Evolutionary conservation across 805 yeast genomes (phyloP).

Genomic region (Metschnikowia colocasiae): DNA sequence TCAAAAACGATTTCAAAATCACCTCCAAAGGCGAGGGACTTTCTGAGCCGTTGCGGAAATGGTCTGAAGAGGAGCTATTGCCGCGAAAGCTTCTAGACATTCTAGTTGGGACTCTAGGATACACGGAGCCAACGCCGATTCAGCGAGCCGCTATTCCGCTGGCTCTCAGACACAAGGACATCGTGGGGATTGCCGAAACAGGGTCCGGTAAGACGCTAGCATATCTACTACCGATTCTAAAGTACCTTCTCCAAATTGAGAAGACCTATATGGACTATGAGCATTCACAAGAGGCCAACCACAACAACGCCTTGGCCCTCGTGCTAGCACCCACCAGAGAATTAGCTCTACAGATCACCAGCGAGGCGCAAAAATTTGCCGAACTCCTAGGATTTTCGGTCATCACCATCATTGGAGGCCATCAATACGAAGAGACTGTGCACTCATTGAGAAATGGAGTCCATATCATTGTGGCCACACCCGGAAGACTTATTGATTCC

Average conservation of each 20-base stretch:
- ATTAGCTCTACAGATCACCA: conserved; percentile 80
- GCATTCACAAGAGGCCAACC: conserved; percentile 44
- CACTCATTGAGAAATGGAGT: conserved; percentile 58
- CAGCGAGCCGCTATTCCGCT: conserved; percentile 86
- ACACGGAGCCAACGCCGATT: conserved; percentile 77
- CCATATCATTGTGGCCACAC: conserved; percentile 87
- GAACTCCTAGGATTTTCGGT: conserved; percentile 39
- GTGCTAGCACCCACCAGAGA: conserved; percentile 92
- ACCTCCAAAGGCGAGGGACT: conserved; percentile 44
- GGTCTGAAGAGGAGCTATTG: conserved; percentile 65
- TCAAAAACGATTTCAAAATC: conserved; percentile 74
- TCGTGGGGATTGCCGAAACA: conserved; percentile 90
- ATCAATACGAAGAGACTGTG: conserved; percentile 70
- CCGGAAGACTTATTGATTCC: conserved; percentile 85
- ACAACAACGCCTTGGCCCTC: conserved; percentile 69
- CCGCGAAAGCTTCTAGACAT: conserved; percentile 20
- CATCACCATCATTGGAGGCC: conserved; percentile 85
- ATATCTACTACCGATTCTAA: conserved; percentile 68
- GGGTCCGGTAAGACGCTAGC: conserved; percentile 95
- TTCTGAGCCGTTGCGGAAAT: conserved; percentile 62
- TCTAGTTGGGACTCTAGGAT: conserved; percentile 41
- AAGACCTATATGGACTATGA: conserved; percentile 32
- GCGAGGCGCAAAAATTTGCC: conserved; percentile 56
- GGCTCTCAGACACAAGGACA: conserved; percentile 55
- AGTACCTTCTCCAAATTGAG: conserved; percentile 43